phyloP scores from a whole-genome alignment of 2,329 filamentous ascomycete species.

The Esteya vermicola region DNA sequence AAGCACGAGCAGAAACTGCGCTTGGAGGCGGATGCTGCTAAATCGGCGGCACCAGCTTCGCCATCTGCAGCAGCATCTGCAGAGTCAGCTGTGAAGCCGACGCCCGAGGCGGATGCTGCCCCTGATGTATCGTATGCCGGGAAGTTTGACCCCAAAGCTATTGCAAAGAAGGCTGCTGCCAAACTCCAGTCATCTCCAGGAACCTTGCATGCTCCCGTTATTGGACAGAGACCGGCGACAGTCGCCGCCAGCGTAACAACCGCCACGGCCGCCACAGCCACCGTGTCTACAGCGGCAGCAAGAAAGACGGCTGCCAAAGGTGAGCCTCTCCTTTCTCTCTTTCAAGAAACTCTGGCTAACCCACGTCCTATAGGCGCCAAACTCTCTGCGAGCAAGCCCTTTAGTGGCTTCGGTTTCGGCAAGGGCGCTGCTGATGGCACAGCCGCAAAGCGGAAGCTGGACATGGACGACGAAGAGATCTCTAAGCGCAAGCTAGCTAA shows the following conservation, averaged over 20 bases:
- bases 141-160: conserved; percentile 79
- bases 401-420: conserved; percentile 68
- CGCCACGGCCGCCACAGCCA: not conserved
- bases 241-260: not conserved
- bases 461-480: conserved; percentile 79
- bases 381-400: conserved; percentile 36
- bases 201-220: conserved; percentile 32
- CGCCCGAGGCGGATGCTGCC: conserved; percentile 25
- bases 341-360: not conserved
- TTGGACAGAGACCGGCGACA: conserved; percentile 18
- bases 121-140: conserved; percentile 51
- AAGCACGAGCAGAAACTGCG: conserved; percentile 66
- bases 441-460: conserved; percentile 56
- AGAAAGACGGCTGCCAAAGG: conserved; percentile 3
- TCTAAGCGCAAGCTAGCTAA: conserved; percentile 81
- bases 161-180: conserved; percentile 62
- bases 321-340: not conserved
- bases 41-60: conserved; percentile 32
- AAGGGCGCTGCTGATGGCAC: conserved; percentile 49
- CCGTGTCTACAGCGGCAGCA: not conserved
- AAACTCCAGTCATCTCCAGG: conserved; percentile 40
- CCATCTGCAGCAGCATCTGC: conserved; percentile 31
- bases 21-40: conserved; percentile 55
- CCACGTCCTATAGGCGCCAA: not conserved
- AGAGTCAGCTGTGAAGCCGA: conserved; percentile 22